These are phyloP conservation scores for Physaria fendleri DNA, from an alignment of 345 rosid genomes.

Conservation along the genomic window DNA sequence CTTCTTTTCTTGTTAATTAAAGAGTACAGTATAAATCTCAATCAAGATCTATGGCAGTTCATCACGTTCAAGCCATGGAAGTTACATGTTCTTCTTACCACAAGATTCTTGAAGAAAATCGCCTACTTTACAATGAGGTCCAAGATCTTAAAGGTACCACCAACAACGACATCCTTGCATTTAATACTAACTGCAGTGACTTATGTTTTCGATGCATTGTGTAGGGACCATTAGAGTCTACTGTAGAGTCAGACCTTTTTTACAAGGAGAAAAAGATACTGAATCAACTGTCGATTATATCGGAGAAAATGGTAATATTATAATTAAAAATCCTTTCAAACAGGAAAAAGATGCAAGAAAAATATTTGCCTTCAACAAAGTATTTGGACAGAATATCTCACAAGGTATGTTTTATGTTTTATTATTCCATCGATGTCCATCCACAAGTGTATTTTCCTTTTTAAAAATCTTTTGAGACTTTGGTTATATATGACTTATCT, in stretches of 20 bases:
- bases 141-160: slow-evolving; percentile 88
- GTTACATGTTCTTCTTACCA: slow-evolving; percentile 74
- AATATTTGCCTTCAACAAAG: slow-evolving; percentile 83
- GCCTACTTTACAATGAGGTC: slow-evolving; percentile 91
- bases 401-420: slow-evolving; percentile 47
- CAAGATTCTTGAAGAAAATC: slow-evolving; percentile 81
- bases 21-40: not conserved
- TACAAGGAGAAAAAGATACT: slow-evolving; percentile 50
- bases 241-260: slow-evolving; percentile 86
- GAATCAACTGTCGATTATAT: slow-evolving; percentile 82
- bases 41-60: slow-evolving; percentile 35
- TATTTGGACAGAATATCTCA: slow-evolving; percentile 58
- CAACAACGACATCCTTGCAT: not conserved
- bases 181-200: not conserved
- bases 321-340: slow-evolving; percentile 81
- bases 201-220: slow-evolving; percentile 19
- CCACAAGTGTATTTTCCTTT: not conserved
- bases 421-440: not conserved
- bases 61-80: slow-evolving; percentile 68
- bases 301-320: slow-evolving; percentile 93
- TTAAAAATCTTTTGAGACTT: not conserved
- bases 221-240: slow-evolving; percentile 87
- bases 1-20: not conserved
- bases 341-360: slow-evolving; percentile 85
- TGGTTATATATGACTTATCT: not conserved